Base-by-base conservation (phyloP, 2,329 filamentous ascomycete genomes). In the Colletotrichum truncatum region DNA sequence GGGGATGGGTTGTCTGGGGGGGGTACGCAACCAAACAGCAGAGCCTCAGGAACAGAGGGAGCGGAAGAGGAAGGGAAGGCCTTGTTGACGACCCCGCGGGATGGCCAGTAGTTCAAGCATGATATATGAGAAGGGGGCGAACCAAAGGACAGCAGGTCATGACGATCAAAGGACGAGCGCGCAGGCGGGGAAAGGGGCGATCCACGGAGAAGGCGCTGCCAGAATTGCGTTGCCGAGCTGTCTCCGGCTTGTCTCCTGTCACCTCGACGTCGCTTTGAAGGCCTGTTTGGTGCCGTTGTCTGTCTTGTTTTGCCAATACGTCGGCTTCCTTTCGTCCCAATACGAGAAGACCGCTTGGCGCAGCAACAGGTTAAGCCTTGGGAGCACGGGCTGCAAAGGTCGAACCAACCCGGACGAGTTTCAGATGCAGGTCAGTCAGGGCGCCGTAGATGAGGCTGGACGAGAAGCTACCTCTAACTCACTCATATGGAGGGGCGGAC, bases 361-460 rank as follows among this genome's bases (percentile, higher is more conserved):
- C 41, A 36, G 14, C 12, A 8, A 38, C 39, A 49, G 36, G 14
- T 30, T 18, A 58, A 23, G 34, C 46, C 58, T 61, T 34, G 23
- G 14, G 48, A 18, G 38, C 46, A 25, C 23, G 14, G 14, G 21
- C 18, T 26, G 28, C 26, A 54, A n/a, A 11, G n/a, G 46, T 18
- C 26, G 11, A 16, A 43, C 8, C 59, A 64, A 43, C 45, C 34
- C 63, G 63, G 57, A 39, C 51, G 49, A 49, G 63, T 66, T 66
- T 66, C 63, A 66, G 57, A 66, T 62, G 41, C 57, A 66, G 58
- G 57, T 63, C n/a, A 58, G 49, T 28, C 51, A 36, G 18, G 26
- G 38, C 26, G 30, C 58, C 23, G 57, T 30, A 23, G 28, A 43
- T 23, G 51, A 66, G 51, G 63, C 63, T 63, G 43, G 23, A 46